Evolutionary conservation across 2,329 filamentous ascomycete species (phyloP), one percentile per base, ranked within the genome.

Genomic region (Venturiaceae sp.): DNA sequence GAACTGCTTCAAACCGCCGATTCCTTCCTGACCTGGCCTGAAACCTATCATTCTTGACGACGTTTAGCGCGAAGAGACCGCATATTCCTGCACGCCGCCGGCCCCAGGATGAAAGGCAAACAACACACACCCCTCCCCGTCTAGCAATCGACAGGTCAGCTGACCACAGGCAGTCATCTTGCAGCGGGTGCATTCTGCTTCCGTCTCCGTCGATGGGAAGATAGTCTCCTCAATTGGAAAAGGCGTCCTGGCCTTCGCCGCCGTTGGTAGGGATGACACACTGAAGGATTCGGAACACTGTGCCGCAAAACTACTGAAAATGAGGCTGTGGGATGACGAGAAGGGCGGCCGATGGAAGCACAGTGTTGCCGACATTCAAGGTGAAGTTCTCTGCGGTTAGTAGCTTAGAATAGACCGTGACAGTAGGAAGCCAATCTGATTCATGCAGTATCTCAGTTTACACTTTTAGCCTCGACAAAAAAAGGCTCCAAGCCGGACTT

Each of bases 401-500:
- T 67, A 50, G 28, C 11, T 44, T 44, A 28, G 37, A 59, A 39
- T 58, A n/a, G 37, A n/a, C 37, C 55, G 14, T 32, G 14, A 46
- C n/a, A n/a, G n/a, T n/a, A n/a, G n/a, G 30, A 39, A 34, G 39
- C 33, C 36, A 21, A 28, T 36, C 52, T 26, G 33, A 23, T 33
- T 9, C 14, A 16, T 6, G 16, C 68, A 95, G 92, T 99, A 50
- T 97, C 94, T 14, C 94, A 99, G 74, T 99, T 99, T 69, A 99
- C 94, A 2, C 82, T 99, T 9, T 81, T 95, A 54, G 95, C 91
- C 52, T 88, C 86, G 50, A 92, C 92, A n/a, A 95, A 92, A 69
- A 97, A 97, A 73, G 92, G 92, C 62, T 92, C 85, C 69, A 97
- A 95, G 72, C 95, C 94, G 34, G 88, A 95, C 70, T 99, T 99